Percentiles rank a stretch among this genome's conserved stretches.
These are phyloP conservation scores for Beta corolliflora DNA, from an alignment of 179 eudicot species.

Conservation along the genomic window DNA sequence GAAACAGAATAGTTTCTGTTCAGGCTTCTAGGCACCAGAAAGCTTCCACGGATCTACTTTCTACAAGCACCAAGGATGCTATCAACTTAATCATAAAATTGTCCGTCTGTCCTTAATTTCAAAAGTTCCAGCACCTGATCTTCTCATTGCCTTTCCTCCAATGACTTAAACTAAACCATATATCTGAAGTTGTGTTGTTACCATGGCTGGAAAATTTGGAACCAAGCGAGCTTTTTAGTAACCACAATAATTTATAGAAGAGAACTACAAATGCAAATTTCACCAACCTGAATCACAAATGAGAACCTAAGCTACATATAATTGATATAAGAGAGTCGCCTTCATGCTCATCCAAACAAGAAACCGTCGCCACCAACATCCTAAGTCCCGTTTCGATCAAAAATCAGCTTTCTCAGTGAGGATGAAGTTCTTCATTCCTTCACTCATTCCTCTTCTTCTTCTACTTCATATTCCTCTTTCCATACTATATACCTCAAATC, in stretches of 20 bases:
- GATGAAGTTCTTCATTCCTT: neutral
- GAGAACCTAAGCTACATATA: neutral
- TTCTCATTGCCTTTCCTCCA: neutral
- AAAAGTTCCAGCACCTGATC: neutral
- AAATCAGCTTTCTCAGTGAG: neutral
- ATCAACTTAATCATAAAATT: neutral
- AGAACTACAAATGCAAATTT: neutral
- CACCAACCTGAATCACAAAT: neutral
- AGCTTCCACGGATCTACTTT: neutral
- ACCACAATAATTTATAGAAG: neutral
- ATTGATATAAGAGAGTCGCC: neutral
- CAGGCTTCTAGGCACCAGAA: neutral
- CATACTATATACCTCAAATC: too few relatives aligned
- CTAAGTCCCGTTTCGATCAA: neutral
- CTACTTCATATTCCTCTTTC: too few relatives aligned
- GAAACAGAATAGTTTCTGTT: neutral
- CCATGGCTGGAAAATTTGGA: too few relatives aligned
- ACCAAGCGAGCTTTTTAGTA: neutral
- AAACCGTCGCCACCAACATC: neutral
- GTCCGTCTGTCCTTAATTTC: too few relatives aligned
- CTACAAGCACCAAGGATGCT: neutral
- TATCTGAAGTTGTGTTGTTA: neutral
- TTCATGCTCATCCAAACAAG: neutral
- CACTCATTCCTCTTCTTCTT: too few relatives aligned
- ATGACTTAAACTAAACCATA: conserved; percentile 1